Base-by-base conservation (phyloP, 192 early-diverging fungal species). In the Coemansia sp. region DNA sequence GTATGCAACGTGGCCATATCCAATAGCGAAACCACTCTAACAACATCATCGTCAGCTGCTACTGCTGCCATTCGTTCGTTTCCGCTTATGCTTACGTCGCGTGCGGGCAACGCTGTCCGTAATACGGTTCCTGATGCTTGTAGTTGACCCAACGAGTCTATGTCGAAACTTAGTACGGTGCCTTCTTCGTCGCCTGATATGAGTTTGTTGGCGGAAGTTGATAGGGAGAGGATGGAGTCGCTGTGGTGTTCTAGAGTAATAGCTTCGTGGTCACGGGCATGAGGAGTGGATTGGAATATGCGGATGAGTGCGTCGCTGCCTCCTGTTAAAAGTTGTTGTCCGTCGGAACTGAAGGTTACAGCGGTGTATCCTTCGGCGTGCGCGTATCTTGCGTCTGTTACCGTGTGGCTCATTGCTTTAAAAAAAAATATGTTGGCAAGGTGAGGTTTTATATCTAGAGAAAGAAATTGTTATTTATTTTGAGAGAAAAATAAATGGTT, bases 281-380 rank as follows among this genome's bases (percentile, higher is more conserved):
- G 20, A 28, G 68, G 74, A 39, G 69, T 35, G 15, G 76, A 35
- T 9, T 71, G 53, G 67, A 78, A 83, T 18, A 78, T 72, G 32
- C 81, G 81, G 3, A 78, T 61, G 22, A 83, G 64, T 9, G 72
- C 73, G 59, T 83, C 81, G 67, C 70, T 83, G 37, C 81, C 81
- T 18, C 81, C 81, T 2, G 81, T 83, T 61, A 71, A 71, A 11
- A 82, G 43, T 45, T 74, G 75, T 56, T 67, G 48, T 5, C 79
- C 79, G 8, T 6, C 48, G 28, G 43, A 58, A 36, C 65, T 67
- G 41, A 83, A 83, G 17, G 75, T 70, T 35, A 83, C 52, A 12
- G 81, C 58, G 28, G 81, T 83, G 66, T 78, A 83, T 5, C 81
- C 81, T 51, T 83, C 81, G 2, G 81, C 65, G 51, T 83, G 81